A percentile compares a stretch with the other conserved stretches of the same genome.
These are phyloP conservation scores for Colletotrichum agaves DNA, from an alignment of 2,329 filamentous ascomycete species.

Conservation along the genomic window DNA sequence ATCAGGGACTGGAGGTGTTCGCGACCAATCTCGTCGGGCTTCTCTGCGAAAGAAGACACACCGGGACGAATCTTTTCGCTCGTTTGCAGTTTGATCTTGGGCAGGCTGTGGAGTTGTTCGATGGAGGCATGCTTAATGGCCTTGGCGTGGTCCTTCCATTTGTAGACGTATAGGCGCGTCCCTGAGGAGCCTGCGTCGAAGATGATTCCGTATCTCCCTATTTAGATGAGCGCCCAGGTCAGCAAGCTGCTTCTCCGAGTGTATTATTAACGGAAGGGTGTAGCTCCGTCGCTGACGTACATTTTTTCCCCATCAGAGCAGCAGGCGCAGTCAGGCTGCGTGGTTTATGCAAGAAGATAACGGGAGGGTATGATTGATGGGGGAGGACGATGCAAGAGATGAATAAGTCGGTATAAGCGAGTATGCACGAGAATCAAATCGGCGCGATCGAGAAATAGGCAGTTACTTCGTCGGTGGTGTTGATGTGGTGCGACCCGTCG, in stretches of 20 bases:
- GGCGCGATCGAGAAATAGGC: neutral
- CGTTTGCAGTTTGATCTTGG: constrained; percentile 84
- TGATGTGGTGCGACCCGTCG: neutral
- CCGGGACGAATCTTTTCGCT: constrained; percentile 95
- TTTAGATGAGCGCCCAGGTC: neutral
- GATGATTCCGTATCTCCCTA: constrained; percentile 87
- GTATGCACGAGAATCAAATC: neutral
- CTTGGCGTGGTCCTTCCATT: constrained; percentile 83
- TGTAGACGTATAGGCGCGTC: constrained; percentile 93
- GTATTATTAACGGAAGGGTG: neutral
- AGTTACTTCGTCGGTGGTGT: neutral
- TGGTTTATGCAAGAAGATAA: neutral
- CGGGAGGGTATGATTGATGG: too few relatives aligned
- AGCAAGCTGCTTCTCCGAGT: neutral
- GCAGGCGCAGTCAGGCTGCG: constrained; percentile 20
- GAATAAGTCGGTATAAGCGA: neutral
- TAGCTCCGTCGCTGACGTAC: constrained; percentile 40
- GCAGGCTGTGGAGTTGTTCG: constrained; percentile 74
- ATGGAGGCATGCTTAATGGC: constrained; percentile 62
- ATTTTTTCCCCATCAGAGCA: constrained; percentile 50
- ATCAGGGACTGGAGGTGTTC: constrained; percentile 85
- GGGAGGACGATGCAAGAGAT: neutral
- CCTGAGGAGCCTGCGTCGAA: constrained; percentile 98
- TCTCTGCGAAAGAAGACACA: constrained; percentile 88
- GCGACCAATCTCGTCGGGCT: constrained; percentile 78